Evolutionary conservation across 2,329 filamentous ascomycete genomes (phyloP), one percentile per base, ranked within the genome.

Genomic region (Ophiostoma novo-ulmi): DNA sequence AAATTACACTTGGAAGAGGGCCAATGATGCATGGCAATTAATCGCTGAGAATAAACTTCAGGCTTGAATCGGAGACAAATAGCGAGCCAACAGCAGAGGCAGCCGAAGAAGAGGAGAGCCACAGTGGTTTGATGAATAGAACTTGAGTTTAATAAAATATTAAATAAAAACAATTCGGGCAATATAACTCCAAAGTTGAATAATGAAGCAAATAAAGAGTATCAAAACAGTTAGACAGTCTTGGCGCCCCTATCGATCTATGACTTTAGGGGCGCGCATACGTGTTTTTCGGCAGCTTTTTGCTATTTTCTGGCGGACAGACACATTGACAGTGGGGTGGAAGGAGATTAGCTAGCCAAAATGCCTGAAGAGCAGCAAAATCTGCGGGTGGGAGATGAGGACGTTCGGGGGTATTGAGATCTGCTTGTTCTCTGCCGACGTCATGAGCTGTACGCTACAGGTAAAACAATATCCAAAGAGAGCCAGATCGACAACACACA

Each of bases 311-410:
- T 48, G 52, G n/a, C n/a, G 10, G n/a, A 5, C 8, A 58, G 52
- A 58, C 52, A 58, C 52, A 58, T 58, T 13, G n/a, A 3, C n/a
- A 26, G 52, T 58, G 52, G 52, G 26, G 52, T 13, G 52, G 4
- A 58, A 58, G 22, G 52, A 58, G 52, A 58, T 58, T 58, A 58
- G n/a, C 39, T 44, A 22, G 52, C 52, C 20, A 58, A 17, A 58
- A 22, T 13, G n/a, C 13, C 3, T 58, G 52, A 22, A 58, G 22
- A 17, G 44, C 44, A 48, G 44, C 44, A n/a, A 48, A 17, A 48
- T 17, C 41, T 48, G 41, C 17, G 1, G 41, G 5, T 5, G 22
- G 52, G 52, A 55, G n/a, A 58, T 58, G 52, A 58, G n/a, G 52
- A 58, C n/a, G 8, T 26, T 58, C 52, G 52, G n/a, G n/a, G n/a